A percentile compares a stretch with the other conserved stretches of the same genome.
These are phyloP conservation scores for Galium porrigens DNA, from an alignment of 305 asterid genomes.

Conservation along the genomic window DNA sequence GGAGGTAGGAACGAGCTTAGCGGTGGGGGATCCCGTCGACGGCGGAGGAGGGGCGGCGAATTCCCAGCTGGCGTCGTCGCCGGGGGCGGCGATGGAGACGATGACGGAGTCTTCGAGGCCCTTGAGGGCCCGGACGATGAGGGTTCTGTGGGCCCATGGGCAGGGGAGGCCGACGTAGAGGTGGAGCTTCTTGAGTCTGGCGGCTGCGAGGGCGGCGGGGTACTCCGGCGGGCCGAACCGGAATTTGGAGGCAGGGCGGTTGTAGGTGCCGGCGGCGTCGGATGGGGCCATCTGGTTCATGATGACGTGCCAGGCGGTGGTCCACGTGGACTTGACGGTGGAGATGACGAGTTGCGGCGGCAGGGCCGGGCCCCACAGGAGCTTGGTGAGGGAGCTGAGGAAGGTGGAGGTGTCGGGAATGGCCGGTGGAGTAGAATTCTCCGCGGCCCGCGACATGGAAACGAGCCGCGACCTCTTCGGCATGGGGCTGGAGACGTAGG, in stretches of 20 bases:
- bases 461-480: not conserved
- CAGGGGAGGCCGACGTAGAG: slow-evolving; percentile 35
- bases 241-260: slow-evolving; percentile 73
- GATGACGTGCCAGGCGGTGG: slow-evolving; percentile 76
- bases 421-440: not conserved
- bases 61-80: slow-evolving; percentile 68
- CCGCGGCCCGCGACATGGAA: slow-evolving; percentile 1
- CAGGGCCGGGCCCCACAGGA: slow-evolving; percentile 80
- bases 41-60: slow-evolving; percentile 17
- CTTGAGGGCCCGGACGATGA: slow-evolving; percentile 75
- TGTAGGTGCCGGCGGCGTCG: slow-evolving; percentile 55
- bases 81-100: slow-evolving; percentile 64
- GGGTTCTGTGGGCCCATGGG: slow-evolving; percentile 76
- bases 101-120: slow-evolving; percentile 55
- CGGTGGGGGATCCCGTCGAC: slow-evolving; percentile 10
- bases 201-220: slow-evolving; percentile 21
- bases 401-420: slow-evolving; percentile 20
- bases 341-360: slow-evolving; percentile 81
- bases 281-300: slow-evolving; percentile 97
- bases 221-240: slow-evolving; percentile 25
- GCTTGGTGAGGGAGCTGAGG: slow-evolving; percentile 46
- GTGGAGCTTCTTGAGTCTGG: slow-evolving; percentile 32
- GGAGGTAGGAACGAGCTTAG: slow-evolving; percentile 26
- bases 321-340: slow-evolving; percentile 87
- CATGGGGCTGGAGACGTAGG: not conserved